Conservation (phyloP, 2,329 filamentous ascomycete genomes). For the Myriosclerotinia curreyana region DNA sequence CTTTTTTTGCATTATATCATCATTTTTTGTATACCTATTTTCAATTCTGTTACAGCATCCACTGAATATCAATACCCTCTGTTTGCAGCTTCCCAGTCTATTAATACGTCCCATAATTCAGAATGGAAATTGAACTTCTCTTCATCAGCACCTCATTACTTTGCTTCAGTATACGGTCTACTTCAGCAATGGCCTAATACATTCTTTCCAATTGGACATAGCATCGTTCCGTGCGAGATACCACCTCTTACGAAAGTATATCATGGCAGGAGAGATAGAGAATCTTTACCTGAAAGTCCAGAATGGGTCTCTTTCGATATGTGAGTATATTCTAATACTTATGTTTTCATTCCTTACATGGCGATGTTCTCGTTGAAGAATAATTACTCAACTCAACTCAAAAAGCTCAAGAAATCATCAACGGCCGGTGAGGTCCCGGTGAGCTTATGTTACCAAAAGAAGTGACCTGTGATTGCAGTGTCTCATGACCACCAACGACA, state of each 20-base stretch:
- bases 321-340: constrained; percentile 29
- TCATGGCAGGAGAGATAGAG: constrained; percentile 46
- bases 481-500: background rate
- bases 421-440: background rate
- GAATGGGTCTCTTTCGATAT: constrained; percentile 54
- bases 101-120: background rate
- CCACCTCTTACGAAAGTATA: constrained; percentile 49
- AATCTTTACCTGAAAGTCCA: constrained; percentile 44
- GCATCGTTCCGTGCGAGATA: constrained; percentile 47
- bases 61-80: constrained; percentile 2
- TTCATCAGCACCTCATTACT: constrained; percentile 48
- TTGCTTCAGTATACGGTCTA: constrained; percentile 47
- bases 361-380: too few species aligned
- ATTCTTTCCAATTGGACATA: constrained; percentile 50
- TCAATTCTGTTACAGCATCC: background rate
- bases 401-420: background rate
- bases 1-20: background rate
- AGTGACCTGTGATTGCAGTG: background rate
- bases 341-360: background rate
- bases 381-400: too few species aligned
- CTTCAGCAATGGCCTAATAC: constrained; percentile 52
- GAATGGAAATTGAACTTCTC: constrained; percentile 46
- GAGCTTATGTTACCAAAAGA: background rate
- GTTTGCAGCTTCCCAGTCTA: too few species aligned
- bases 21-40: background rate